Conservation (phyloP, 129 eudicot genomes). For the Flaveria trinervia region DNA sequence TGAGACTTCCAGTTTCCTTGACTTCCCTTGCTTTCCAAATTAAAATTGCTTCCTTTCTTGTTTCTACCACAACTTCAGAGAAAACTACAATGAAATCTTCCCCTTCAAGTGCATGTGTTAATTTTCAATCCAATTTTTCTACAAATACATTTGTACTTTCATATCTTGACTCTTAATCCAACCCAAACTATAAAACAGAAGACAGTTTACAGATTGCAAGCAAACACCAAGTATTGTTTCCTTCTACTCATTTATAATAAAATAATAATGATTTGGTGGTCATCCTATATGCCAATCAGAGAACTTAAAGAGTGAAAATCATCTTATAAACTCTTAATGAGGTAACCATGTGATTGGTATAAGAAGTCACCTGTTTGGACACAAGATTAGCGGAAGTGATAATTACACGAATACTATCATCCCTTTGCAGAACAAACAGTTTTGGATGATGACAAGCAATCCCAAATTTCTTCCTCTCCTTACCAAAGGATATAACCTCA, state of each 20-base stretch:
- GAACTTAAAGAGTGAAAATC: background rate
- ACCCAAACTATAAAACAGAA: background rate
- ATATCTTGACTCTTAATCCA: background rate
- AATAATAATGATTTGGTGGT: background rate
- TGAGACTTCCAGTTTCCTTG: no score
- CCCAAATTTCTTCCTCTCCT: conserved; percentile 72
- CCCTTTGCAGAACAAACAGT: conserved; percentile 75
- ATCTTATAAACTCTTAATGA: background rate
- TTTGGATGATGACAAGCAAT: conserved; percentile 95
- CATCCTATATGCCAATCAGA: background rate
- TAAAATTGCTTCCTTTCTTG: background rate
- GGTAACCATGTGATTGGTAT: background rate
- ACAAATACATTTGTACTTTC: background rate
- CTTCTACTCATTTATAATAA: background rate
- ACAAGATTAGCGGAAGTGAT: conserved; percentile 87
- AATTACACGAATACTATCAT: conserved; percentile 71
- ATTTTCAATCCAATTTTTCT: background rate
- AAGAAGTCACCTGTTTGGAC: conserved; percentile 63
- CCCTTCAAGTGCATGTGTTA: background rate
- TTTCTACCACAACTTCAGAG: background rate
- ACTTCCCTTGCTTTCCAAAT: background rate
- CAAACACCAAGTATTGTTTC: background rate
- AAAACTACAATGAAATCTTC: background rate
- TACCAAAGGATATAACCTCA: conserved; percentile 82
- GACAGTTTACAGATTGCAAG: background rate